Base-by-base conservation (phyloP, 192 early-diverging fungal species). In the Diversispora epigaea region DNA sequence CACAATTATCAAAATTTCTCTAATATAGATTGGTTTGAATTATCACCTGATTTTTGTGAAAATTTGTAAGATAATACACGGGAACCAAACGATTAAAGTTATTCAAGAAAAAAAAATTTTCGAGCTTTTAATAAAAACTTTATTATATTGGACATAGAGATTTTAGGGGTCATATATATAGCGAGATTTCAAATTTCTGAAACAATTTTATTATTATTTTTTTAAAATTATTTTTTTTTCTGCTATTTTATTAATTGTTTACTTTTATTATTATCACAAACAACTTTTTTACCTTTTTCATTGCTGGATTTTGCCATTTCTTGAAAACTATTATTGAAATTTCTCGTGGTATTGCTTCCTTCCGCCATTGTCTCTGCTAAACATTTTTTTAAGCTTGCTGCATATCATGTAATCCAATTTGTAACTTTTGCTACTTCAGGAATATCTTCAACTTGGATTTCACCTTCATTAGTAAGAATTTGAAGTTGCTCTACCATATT, bases 391-490 rank as follows among this genome's bases (percentile, higher is more conserved):
- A 62, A 14, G 11, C 60, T 62, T 41, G 32, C 39, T 62, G 60
- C 39, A 62, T 62, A 62, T 40, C 12, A 11, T 62, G 60, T 39
- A n/a, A 62, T 32, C 60, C 60, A 62, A 62, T 25, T 62, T 62
- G 60, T 14, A 4, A 62, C 39, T 62, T 17, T 62, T 14, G 60
- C 25, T 62, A 62, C 25, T 32, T 62, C 12, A 40, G 25, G 12
- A 62, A 62, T 14, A 39, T 62, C 25, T 41, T 61, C 25, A 61
- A 61, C 58, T 22, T 61, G 0, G 32, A 61, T 9, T 61, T 61
- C 6, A 9, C 25, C 58, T 61, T 62, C 32, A 32, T 39, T 11
- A 41, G 32, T 32, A 62, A 62, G 60, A 62, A 62, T 62, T 62
- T 62, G 60, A 62, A 62, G 12, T 62, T 62, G 39, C 14, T 62